Conservation (phyloP, 139 green algal species). For the Axilococcus clingmanii region DNA sequence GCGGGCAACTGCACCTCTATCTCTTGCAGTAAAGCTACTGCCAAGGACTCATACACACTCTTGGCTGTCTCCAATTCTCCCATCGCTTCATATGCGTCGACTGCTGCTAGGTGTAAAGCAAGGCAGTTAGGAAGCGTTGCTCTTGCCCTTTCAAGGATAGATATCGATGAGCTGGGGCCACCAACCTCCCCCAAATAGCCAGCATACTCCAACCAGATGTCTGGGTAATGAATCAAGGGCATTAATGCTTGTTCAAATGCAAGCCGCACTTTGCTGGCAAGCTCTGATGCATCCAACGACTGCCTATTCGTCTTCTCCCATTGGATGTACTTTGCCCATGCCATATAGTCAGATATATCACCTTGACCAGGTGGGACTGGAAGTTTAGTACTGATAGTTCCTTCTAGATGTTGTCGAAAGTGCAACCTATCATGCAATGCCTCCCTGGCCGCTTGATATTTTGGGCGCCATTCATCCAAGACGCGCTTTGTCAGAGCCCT, state of each 20-base stretch:
- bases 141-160: slow-evolving; percentile 37
- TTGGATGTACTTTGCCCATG: slow-evolving; percentile 61
- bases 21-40: slow-evolving; percentile 3
- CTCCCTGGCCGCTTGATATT: slow-evolving; percentile 47
- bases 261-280: slow-evolving; percentile 50
- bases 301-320: slow-evolving; percentile 71
- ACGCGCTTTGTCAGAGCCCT: slow-evolving; percentile 46
- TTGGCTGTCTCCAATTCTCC: slow-evolving; percentile 40
- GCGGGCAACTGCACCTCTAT: neutral
- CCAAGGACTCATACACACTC: slow-evolving; percentile 45
- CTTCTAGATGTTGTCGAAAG: slow-evolving; percentile 23
- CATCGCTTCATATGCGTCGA: slow-evolving; percentile 56
- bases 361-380: slow-evolving; percentile 62
- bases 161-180: slow-evolving; percentile 9
- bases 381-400: slow-evolving; percentile 37
- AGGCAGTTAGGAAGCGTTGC: slow-evolving; percentile 47
- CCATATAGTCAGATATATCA: slow-evolving; percentile 32
- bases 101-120: slow-evolving; percentile 66
- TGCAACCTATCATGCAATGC: slow-evolving; percentile 36
- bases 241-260: slow-evolving; percentile 78
- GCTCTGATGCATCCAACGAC: slow-evolving; percentile 37
- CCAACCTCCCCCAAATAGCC: slow-evolving; percentile 21
- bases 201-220: slow-evolving; percentile 36
- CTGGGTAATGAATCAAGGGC: slow-evolving; percentile 58
- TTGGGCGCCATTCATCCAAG: slow-evolving; percentile 72